Evolutionary conservation across 192 early-diverging fungal species (phyloP).

Genomic region (Piromyces finnis): DNA sequence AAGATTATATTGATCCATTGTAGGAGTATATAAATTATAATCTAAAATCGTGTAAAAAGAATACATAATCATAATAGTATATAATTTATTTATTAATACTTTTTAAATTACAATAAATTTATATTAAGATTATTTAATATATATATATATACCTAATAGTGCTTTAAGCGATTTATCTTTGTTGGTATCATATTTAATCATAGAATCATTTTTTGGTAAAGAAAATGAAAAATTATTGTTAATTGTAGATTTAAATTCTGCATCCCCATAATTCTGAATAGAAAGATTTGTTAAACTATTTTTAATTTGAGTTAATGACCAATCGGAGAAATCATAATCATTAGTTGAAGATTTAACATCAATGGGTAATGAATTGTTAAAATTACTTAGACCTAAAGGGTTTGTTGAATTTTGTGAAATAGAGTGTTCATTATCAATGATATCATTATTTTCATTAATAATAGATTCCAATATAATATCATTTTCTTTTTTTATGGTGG

Average conservation of each 20-base stretch:
- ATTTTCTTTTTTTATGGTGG: too few relatives aligned
- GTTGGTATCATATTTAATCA: neutral
- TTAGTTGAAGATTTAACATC: neutral
- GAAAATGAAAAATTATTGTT: too few relatives aligned
- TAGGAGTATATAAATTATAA: neutral
- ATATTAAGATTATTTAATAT: too few relatives aligned
- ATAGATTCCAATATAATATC: too few relatives aligned
- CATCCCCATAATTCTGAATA: neutral
- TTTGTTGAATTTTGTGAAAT: too few relatives aligned
- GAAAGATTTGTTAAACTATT: neutral
- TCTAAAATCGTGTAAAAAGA: too few relatives aligned
- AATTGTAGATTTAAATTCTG: too few relatives aligned
- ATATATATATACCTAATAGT: neutral
- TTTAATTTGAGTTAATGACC: neutral
- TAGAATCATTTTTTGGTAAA: neutral
- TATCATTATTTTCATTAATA: too few relatives aligned
- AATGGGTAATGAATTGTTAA: neutral
- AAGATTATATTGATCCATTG: neutral
- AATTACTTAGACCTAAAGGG: neutral
- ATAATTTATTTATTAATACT: too few relatives aligned
- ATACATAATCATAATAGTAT: too few relatives aligned
- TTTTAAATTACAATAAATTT: too few relatives aligned
- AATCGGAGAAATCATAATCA: neutral
- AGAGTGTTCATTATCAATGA: too few relatives aligned
- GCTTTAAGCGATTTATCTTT: neutral